These are phyloP conservation scores for Nemania sp. DNA, from an alignment of 2,329 filamentous ascomycete species.

Conservation along the genomic window DNA sequence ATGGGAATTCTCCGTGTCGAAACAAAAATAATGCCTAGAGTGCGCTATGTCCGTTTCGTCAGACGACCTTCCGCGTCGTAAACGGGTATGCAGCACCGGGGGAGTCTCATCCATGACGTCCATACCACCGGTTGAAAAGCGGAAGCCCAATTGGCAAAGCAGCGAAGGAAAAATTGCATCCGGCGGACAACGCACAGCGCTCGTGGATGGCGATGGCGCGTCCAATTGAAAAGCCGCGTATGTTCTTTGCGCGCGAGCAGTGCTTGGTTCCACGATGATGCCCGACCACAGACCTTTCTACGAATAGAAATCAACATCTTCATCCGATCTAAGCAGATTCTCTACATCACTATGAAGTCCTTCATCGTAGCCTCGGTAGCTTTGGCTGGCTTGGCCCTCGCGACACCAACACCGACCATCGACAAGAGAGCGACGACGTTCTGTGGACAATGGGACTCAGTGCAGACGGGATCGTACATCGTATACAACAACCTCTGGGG, in stretches of 20 bases:
- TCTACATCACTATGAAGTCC: conserved; percentile 35
- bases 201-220: conserved; percentile 5
- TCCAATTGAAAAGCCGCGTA: conserved; percentile 24
- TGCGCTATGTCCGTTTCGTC: conserved; percentile 4
- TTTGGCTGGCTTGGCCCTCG: conserved; percentile 29
- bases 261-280: conserved; percentile 9
- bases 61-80: conserved; percentile 29
- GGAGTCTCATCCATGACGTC: conserved; percentile 1
- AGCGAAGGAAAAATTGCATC: conserved; percentile 30
- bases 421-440: conserved; percentile 41
- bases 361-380: conserved; percentile 28
- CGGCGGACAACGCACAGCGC: conserved; percentile 8
- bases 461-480: conserved; percentile 57
- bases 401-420: conserved; percentile 39
- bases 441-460: conserved; percentile 44
- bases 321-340: neutral
- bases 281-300: neutral
- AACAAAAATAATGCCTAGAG: neutral
- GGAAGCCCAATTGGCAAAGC: neutral
- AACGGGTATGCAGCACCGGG: conserved; percentile 12
- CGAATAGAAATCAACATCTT: neutral
- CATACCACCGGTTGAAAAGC: neutral
- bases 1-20: neutral
- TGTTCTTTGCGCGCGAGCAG: neutral
- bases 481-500: conserved; percentile 68